Percentiles rank a stretch among this genome's conserved stretches.
phyloP scores from a whole-genome alignment of 2,329 filamentous ascomycete species.

The Fusarium pseudocircinatum region DNA sequence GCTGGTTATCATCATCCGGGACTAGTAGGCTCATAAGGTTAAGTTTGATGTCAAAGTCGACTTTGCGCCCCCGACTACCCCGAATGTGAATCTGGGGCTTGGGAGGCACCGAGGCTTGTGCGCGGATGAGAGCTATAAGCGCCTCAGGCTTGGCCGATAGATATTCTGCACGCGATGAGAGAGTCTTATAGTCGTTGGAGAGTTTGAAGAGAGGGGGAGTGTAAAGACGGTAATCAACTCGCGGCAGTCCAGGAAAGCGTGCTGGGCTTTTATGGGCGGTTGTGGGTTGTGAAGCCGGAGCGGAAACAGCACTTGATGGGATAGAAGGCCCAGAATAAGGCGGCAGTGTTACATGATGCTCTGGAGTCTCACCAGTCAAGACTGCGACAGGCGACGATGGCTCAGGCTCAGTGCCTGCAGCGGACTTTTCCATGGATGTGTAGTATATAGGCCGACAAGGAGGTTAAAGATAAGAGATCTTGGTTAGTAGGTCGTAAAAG shows the following conservation, averaged over 20 bases:
- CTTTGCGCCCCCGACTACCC: conserved; percentile 54
- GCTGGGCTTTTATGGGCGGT: conserved; percentile 36
- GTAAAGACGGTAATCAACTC: conserved; percentile 63
- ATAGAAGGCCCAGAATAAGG: conserved; percentile 39
- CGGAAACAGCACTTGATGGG: background rate
- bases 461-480: background rate
- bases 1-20: conserved; percentile 54
- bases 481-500: background rate
- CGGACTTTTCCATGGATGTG: background rate
- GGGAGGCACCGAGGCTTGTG: conserved; percentile 62
- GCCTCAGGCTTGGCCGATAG: conserved; percentile 58
- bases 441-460: background rate
- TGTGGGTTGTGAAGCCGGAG: background rate
- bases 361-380: background rate
- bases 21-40: conserved; percentile 65
- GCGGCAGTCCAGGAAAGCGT: conserved; percentile 58
- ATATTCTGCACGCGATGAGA: conserved; percentile 59
- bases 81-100: conserved; percentile 63
- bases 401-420: background rate
- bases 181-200: conserved; percentile 58
- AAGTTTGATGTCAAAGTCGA: conserved; percentile 64
- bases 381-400: background rate
- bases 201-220: conserved; percentile 62
- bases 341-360: conserved; percentile 24
- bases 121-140: conserved; percentile 57